Evolutionary conservation across 371 early-diverging fungal genomes (phyloP).

Genomic region (Rhizopus arrhizus): DNA sequence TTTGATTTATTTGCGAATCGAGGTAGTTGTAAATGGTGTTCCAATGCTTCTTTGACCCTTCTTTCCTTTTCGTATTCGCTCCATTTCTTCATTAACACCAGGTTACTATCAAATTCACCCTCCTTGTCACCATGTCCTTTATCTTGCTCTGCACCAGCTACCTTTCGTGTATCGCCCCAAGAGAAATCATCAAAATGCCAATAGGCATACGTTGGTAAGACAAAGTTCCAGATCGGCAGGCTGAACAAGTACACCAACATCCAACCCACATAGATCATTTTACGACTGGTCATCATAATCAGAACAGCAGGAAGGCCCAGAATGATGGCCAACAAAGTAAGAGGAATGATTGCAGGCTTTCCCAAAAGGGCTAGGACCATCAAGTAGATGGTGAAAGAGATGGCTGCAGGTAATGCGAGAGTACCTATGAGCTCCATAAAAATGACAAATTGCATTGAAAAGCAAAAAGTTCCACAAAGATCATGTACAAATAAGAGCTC

Average conservation of each 20-base stretch:
- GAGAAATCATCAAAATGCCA: constrained; percentile 99
- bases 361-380: constrained; percentile 50
- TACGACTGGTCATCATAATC: constrained; percentile 87
- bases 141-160: constrained; percentile 68
- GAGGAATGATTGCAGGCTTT: constrained; percentile 65
- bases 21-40: constrained; percentile 2
- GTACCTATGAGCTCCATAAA: constrained; percentile 87
- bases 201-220: constrained; percentile 94
- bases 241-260: constrained; percentile 91
- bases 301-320: constrained; percentile 84
- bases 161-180: constrained; percentile 95
- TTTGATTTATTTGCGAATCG: too few species aligned
- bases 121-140: constrained; percentile 68
- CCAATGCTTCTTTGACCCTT: background rate
- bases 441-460: constrained; percentile 89
- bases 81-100: background rate
- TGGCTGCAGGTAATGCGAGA: constrained; percentile 82
- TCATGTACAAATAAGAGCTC: constrained; percentile 81
- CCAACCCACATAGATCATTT: constrained; percentile 92
- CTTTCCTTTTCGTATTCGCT: background rate
- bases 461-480: constrained; percentile 88
- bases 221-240: constrained; percentile 95
- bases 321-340: constrained; percentile 67
- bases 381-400: constrained; percentile 66
- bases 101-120: constrained; percentile 57